phyloP scores from a whole-genome alignment of 73 alveolate species.

The Paramecium biaurelia region DNA sequence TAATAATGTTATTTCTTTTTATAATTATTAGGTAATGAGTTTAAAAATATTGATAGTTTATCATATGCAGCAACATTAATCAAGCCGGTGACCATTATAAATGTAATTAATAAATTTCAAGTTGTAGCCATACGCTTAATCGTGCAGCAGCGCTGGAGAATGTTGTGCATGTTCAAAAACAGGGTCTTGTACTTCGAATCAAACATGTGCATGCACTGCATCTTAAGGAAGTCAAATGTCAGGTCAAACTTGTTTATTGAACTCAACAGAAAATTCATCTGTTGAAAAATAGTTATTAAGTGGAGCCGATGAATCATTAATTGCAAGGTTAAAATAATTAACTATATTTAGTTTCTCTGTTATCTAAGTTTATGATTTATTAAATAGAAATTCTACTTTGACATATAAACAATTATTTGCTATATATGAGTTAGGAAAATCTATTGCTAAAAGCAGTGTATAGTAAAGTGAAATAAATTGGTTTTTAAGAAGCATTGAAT shows the following conservation, averaged over 20 bases:
- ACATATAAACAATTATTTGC: neutral
- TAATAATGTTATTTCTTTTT: neutral
- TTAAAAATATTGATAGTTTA: neutral
- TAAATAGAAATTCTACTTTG: neutral
- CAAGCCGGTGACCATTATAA: neutral
- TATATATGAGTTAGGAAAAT: neutral
- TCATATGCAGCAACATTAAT: neutral
- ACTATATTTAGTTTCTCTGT: neutral
- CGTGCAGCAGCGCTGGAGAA: neutral
- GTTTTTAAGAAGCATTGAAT: neutral
- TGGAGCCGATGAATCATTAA: slow-evolving; percentile 35
- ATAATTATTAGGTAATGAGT: neutral
- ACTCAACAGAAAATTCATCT: neutral
- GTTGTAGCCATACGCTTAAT: neutral
- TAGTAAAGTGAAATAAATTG: neutral
- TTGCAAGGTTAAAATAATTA: neutral
- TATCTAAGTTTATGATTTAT: neutral
- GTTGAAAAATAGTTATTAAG: neutral
- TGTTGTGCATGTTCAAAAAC: slow-evolving; percentile 28
- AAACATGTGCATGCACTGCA: neutral
- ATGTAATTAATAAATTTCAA: neutral
- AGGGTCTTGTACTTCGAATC: neutral
- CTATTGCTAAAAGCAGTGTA: neutral
- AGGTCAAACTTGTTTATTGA: neutral
- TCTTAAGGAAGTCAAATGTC: neutral